phyloP scores from a whole-genome alignment of 768 basidiomycete species.

The Podaxis sp. region DNA sequence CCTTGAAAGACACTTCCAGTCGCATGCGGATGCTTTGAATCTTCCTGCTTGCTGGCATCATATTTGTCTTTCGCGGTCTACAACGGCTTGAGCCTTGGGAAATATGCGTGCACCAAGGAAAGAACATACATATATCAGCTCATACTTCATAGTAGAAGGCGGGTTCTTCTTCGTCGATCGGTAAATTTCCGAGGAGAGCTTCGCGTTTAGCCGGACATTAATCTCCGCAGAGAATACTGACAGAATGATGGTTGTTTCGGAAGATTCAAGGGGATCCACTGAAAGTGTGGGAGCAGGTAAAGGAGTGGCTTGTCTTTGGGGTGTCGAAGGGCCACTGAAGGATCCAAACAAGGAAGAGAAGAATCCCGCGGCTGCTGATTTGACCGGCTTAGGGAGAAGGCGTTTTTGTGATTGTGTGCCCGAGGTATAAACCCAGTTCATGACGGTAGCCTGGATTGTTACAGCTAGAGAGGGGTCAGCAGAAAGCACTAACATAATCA shows the following conservation, averaged over 20 bases:
- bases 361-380: constrained; percentile 39
- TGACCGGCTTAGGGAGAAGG: constrained; percentile 29
- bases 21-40: constrained; percentile 53
- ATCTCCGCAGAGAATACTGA: constrained; percentile 69
- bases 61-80: constrained; percentile 81
- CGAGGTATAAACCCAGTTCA: constrained; percentile 72
- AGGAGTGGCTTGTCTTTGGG: constrained; percentile 36
- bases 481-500: background rate
- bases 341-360: constrained; percentile 49
- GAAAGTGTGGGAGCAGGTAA: constrained; percentile 24
- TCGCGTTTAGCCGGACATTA: constrained; percentile 62
- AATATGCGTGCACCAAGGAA: background rate
- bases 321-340: constrained; percentile 34
- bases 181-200: constrained; percentile 70
- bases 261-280: constrained; percentile 37
- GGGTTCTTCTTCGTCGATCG: constrained; percentile 96
- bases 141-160: constrained; percentile 70
- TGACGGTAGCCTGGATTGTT: constrained; percentile 78
- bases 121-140: constrained; percentile 77
- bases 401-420: constrained; percentile 57
- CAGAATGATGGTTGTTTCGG: constrained; percentile 56
- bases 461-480: constrained; percentile 45
- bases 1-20: constrained; percentile 87
- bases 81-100: background rate
- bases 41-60: constrained; percentile 70